Evolutionary conservation across 176 grass and related monocot genomes (phyloP), one percentile per base, ranked within the genome.

Genomic region (Oryza officinalis): DNA sequence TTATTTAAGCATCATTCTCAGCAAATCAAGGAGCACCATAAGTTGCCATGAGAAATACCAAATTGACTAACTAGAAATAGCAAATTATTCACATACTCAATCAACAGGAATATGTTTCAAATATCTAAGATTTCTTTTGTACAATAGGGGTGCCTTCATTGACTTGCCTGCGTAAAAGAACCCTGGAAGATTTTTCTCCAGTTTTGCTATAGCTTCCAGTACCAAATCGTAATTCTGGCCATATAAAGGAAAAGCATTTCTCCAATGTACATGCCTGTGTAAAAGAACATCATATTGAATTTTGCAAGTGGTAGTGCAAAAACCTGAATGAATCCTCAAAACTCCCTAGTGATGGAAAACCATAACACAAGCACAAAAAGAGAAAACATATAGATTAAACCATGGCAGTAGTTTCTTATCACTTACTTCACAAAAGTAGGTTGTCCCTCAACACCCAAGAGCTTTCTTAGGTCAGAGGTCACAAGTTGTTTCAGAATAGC

Each of bases 241-340:
- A 81, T 96, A 99, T 87, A 99, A 89, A 69, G 96, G 96, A 86
- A 99, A 99, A 92, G 87, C 93, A 92, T 96, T 94, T 89, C 74
- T 90, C 96, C 96, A 99, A 68, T 92, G 85, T 79, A 96, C 67
- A 89, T 99, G 96, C 86, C 93, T 99, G 83, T n/a, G 75, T 78
- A 73, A 79, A 78, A 47, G 30, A 83, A 71, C 17, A n/a, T 64
- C 9, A 37, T 38, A 60, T 63, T 69, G 46, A 78, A 84, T 69
- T 65, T 65, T 59, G 32, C 25, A 81, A 66, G 13, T 69, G 27
- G 41, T 15, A 18, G 22, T 74, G n/a, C 25, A 80, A 80, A 4
- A 70, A 71, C 64, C 4, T 76, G 22, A 47, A 81, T 17, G 37
- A 43, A 41, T 41, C 35, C 37, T 72, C 12, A 63, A 50, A 54